Base-by-base conservation (phyloP, 1,284 basidiomycete genomes). In the Naganishia cerealis region DNA sequence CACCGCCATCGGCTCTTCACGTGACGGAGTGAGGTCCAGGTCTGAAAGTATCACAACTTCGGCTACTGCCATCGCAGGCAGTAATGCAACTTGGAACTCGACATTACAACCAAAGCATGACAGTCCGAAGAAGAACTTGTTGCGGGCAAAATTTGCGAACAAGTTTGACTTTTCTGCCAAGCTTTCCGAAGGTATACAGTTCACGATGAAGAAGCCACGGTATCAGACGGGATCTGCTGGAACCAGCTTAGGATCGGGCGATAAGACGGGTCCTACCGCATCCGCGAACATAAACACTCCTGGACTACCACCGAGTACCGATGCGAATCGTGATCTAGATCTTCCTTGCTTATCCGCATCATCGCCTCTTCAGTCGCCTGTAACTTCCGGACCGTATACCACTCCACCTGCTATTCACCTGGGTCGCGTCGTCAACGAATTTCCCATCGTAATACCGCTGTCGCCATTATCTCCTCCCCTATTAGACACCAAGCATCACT, bases 131-230 rank as follows among this genome's bases (percentile, higher is more conserved):
- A 18, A n/a, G 21, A 53, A 54, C 39, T 38, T 63, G 29, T 33
- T 33, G 21, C 61, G 61, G 4, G 54, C 50, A 13, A 53, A 40
- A 36, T 7, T 40, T 24, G 38, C 24, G 38, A 46, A 53, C 38
- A 63, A 54, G 39, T 29, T 63, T n/a, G 61, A 53, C n/a, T 26
- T 38, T 42, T 63, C 61, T 18, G 12, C 50, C 8, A 50, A 15
- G n/a, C 46, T 18, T 24, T 21, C 46, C 1, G 46, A 24, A 1
- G 46, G n/a, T 24, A 8, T 50, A 1, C 46, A 21, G 46, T 24
- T 50, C 46, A 50, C 46, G 9, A 50, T 24, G 46, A 50, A 50
- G 46, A n/a, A 50, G 46, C 12, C 46, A 50, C n/a, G 21, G 8
- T 9, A 1, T 50, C 8, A 8, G 13, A 50, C n/a, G 12, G n/a